Evolutionary conservation across 352 stramenopile genomes (phyloP).

Genomic region (Halophytophthora polymorphica): DNA sequence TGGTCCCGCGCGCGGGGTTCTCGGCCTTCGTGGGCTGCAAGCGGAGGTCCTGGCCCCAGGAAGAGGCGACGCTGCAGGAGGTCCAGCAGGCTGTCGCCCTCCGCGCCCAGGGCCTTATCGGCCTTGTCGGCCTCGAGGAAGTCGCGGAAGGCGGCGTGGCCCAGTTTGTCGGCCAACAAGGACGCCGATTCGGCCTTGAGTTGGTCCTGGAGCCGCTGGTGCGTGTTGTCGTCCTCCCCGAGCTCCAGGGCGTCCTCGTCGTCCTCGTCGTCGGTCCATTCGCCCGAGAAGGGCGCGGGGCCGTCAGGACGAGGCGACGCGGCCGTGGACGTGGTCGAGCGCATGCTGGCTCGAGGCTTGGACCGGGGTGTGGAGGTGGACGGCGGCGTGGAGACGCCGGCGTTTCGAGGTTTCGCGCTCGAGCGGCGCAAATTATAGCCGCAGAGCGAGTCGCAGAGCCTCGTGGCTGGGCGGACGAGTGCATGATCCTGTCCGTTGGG

Average conservation of each 20-base stretch:
- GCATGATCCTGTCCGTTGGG: no score
- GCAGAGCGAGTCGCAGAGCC: no score
- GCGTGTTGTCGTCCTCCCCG: constrained; percentile 12
- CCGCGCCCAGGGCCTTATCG: constrained; percentile 1
- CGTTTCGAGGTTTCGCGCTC: no score
- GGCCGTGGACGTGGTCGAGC: no score
- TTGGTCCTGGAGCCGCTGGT: constrained; percentile 8
- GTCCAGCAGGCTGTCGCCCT: constrained; percentile 17
- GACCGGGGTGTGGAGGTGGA: no score
- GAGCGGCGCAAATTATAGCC: no score
- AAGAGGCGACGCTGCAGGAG: constrained; percentile 15
- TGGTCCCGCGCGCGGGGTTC: no score
- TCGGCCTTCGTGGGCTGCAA: constrained; percentile 1
- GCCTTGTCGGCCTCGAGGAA: constrained; percentile 2
- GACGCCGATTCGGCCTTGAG: constrained; percentile 6
- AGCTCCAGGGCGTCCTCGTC: constrained; percentile 14
- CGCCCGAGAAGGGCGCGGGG: constrained; percentile 1
- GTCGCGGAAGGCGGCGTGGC: constrained; percentile 4
- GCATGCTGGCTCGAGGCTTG: no score
- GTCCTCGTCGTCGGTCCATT: constrained; percentile 25
- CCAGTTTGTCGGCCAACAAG: constrained; percentile 14
- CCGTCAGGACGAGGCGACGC: no score
- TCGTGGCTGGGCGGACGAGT: no score
- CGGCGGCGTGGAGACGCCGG: no score
- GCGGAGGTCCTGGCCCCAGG: neutral